phyloP scores from a whole-genome alignment of 228 moss, liverwort and hornwort species.

The Sphagnum fallax region DNA sequence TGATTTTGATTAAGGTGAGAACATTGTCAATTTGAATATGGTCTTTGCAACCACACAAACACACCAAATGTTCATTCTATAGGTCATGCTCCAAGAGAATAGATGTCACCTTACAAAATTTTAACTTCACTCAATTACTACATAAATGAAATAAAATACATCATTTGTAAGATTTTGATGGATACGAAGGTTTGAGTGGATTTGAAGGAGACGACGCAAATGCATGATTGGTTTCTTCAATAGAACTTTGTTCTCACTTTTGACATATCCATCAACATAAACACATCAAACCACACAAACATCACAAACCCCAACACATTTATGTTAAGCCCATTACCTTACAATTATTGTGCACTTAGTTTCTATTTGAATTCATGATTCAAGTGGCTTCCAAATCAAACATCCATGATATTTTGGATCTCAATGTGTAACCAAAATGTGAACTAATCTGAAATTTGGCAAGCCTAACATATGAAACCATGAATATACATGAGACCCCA shows the following conservation, averaged over 20 bases:
- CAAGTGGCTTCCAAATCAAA: no score
- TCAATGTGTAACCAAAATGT: no score
- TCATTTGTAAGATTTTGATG: neutral
- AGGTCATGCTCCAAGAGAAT: neutral
- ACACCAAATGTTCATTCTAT: neutral
- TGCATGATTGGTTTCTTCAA: slow-evolving; percentile 19
- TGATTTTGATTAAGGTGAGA: neutral
- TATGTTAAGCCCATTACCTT: neutral
- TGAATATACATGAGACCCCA: no score
- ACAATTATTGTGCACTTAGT: no score
- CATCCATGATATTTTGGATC: no score
- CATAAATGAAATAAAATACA: neutral
- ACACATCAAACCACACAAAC: neutral
- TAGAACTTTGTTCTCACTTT: slow-evolving; percentile 13
- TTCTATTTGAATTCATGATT: no score
- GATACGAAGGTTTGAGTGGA: slow-evolving; percentile 15
- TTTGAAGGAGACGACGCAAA: slow-evolving; percentile 14
- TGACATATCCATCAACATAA: neutral
- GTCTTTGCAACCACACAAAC: neutral
- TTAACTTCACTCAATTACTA: neutral
- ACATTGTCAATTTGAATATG: no score
- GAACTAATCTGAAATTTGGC: no score
- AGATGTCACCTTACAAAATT: neutral
- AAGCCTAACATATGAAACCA: no score
- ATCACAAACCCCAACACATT: neutral